Percentiles rank a stretch among this genome's conserved stretches.
Evolutionary conservation across 495 filamentous ascomycete genomes (phyloP).

Genomic region (Penicillium odoratum): DNA sequence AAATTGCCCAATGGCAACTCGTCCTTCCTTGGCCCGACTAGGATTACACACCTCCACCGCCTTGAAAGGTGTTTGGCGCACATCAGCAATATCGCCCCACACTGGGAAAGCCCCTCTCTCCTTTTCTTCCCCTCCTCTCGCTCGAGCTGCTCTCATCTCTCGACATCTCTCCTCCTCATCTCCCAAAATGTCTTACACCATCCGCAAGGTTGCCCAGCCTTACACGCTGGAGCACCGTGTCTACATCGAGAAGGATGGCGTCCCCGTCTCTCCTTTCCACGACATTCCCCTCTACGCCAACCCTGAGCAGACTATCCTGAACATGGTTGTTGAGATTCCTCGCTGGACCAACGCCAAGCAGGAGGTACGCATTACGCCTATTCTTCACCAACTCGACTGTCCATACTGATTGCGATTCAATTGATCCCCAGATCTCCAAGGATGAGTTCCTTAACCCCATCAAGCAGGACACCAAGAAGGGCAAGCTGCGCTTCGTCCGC

Average conservation of each 20-base stretch:
- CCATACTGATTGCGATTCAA: conserved; percentile 17
- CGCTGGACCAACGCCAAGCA: conserved; percentile 99
- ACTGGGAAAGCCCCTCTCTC: conserved; percentile 42
- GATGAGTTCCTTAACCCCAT: conserved; percentile 96
- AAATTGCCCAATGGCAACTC: conserved; percentile 26
- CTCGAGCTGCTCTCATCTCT: conserved; percentile 32
- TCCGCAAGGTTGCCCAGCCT: conserved; percentile 83
- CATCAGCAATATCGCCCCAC: conserved; percentile 45
- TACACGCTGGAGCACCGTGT: conserved; percentile 97
- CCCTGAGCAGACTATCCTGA: conserved; percentile 85
- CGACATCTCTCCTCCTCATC: conserved; percentile 31
- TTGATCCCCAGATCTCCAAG: conserved; percentile 75
- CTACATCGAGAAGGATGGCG: conserved; percentile 96
- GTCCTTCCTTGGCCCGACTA: conserved; percentile 42
- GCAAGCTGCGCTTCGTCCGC: conserved; percentile 84
- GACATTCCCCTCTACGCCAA: conserved; percentile 98
- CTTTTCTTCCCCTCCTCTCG: conserved; percentile 33
- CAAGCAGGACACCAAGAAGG: conserved; percentile 68
- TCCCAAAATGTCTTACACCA: conserved; percentile 55
- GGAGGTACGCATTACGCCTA: conserved; percentile 61
- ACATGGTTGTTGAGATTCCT: conserved; percentile 99
- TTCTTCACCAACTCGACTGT: background rate
- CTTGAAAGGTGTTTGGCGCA: conserved; percentile 39
- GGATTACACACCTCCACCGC: conserved; percentile 39
- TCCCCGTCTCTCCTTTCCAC: conserved; percentile 93